Evolutionary conservation across 2,329 filamentous ascomycete genomes (phyloP), one percentile per base, ranked within the genome.

Genomic region (Paramyrothecium roridum): DNA sequence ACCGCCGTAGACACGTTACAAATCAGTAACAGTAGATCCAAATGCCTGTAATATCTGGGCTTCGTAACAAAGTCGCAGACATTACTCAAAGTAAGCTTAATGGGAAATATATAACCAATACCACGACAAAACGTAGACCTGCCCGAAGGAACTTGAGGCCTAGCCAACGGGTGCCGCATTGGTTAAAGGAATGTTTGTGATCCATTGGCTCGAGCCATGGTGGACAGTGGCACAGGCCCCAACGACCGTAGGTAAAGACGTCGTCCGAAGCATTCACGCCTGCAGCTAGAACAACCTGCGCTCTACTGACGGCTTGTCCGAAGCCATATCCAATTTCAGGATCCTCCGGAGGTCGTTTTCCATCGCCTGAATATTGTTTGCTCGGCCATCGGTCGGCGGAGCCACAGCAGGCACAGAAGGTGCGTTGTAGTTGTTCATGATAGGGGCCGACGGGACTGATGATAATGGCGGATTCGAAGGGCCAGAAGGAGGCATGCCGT

Each of bases 301-400:
- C 30, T 59, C 57, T 3, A 30, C 26, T 30, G 56, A 50, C 2
- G 59, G 54, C n/a, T 26, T 33, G 16, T 51, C 64, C 19, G 66
- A 52, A n/a, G 61, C 55, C 53, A 69, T 52, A 55, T 74, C 69
- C 26, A 77, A 56, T 56, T 83, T 83, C 57, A 84, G 70, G 53
- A 83, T 76, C 56, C 79, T 76, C 50, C 80, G 76, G 54, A 84
- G 76, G 59, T 75, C 75, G 52, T 82, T 77, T 61, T 84, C 81
- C 75, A 84, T 80, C 12, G 74, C 73, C 48, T 76, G 65, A 40
- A 83, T 64, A 53, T 78, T 73, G n/a, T 59, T 59, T 47, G 60
- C 47, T 40, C 61, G 59, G n/a, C 52, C 59, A 12, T 62, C 52
- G 23, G 56, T 33, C 16, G 30, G 23, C 11, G 33, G 52, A 13